phyloP scores from a whole-genome alignment of 2,329 filamentous ascomycete species.

The Fusarium sp. region DNA sequence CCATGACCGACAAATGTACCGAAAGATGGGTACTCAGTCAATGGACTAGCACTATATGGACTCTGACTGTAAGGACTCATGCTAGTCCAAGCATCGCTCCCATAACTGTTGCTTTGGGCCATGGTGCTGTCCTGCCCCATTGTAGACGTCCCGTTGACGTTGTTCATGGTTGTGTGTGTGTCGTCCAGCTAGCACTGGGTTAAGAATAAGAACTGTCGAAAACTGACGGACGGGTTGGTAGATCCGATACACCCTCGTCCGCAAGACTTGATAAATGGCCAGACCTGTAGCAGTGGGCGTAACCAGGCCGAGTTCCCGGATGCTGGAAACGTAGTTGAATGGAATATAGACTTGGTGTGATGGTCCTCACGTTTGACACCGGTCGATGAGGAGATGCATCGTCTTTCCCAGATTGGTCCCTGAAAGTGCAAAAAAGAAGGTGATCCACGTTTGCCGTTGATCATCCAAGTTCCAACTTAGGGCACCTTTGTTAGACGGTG shows the following conservation, averaged over 20 bases:
- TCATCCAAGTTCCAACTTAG: slow-evolving; percentile 31
- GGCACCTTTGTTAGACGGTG: slow-evolving; percentile 17
- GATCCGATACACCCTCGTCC: slow-evolving; percentile 10
- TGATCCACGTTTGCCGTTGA: slow-evolving; percentile 30
- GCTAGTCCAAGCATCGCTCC: slow-evolving; percentile 68
- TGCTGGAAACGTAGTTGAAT: slow-evolving; percentile 28
- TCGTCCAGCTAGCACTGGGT: slow-evolving; percentile 43
- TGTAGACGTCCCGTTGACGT: slow-evolving; percentile 51
- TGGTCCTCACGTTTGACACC: slow-evolving; percentile 45
- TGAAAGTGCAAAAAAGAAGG: slow-evolving; percentile 37
- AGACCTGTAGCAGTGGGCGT: slow-evolving; percentile 24
- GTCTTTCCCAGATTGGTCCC: slow-evolving; percentile 40
- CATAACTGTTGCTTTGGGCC: slow-evolving; percentile 52
- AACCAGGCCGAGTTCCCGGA: slow-evolving; percentile 25
- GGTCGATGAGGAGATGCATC: slow-evolving; percentile 45
- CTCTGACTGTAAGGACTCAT: slow-evolving; percentile 77
- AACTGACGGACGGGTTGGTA: not conserved
- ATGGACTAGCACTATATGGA: slow-evolving; percentile 62
- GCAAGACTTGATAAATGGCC: slow-evolving; percentile 8
- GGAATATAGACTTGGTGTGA: slow-evolving; percentile 37
- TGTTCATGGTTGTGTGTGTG: slow-evolving; percentile 51
- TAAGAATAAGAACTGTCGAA: slow-evolving; percentile 3
- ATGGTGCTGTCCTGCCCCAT: slow-evolving; percentile 53
- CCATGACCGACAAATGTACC: slow-evolving; percentile 69
- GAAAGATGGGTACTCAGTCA: slow-evolving; percentile 76